phyloP scores from a whole-genome alignment of 2,329 filamentous ascomycete species.

The Fusarium miscanthi region DNA sequence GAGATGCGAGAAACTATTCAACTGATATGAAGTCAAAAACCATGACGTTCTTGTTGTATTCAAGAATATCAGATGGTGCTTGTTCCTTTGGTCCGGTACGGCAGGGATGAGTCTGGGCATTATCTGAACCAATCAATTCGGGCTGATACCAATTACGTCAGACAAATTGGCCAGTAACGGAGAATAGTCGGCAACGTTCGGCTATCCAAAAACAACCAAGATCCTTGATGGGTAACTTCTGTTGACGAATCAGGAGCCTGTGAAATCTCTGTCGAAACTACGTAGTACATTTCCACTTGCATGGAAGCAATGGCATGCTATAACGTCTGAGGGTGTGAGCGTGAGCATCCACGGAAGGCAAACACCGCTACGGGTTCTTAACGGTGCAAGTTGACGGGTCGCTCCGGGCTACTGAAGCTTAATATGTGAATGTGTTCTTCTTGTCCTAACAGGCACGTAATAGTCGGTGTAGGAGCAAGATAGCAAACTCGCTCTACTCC shows the following conservation, averaged over 20 bases:
- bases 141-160: background rate
- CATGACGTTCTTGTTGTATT: conserved; percentile 5
- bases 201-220: conserved; percentile 23
- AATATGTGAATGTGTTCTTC: background rate
- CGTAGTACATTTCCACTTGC: conserved; percentile 30
- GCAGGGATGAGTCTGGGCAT: conserved; percentile 36
- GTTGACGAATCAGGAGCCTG: conserved; percentile 34
- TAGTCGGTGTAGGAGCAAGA: background rate
- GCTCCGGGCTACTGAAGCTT: conserved; percentile 14
- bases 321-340: conserved; percentile 22
- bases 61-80: conserved; percentile 5
- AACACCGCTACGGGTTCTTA: conserved; percentile 22
- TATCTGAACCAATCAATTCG: conserved; percentile 32
- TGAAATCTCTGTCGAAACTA: conserved; percentile 43
- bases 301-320: conserved; percentile 23
- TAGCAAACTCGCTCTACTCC: background rate
- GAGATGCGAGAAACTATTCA: background rate
- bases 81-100: conserved; percentile 39
- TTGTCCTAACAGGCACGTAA: background rate
- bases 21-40: conserved; percentile 7
- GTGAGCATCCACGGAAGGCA: conserved; percentile 13
- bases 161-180: conserved; percentile 32
- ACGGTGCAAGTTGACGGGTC: conserved; percentile 24
- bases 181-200: conserved; percentile 45
- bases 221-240: conserved; percentile 4